These are phyloP conservation scores for Capsicum chinense DNA, from an alignment of 257 asterid genomes.

Conservation along the genomic window DNA sequence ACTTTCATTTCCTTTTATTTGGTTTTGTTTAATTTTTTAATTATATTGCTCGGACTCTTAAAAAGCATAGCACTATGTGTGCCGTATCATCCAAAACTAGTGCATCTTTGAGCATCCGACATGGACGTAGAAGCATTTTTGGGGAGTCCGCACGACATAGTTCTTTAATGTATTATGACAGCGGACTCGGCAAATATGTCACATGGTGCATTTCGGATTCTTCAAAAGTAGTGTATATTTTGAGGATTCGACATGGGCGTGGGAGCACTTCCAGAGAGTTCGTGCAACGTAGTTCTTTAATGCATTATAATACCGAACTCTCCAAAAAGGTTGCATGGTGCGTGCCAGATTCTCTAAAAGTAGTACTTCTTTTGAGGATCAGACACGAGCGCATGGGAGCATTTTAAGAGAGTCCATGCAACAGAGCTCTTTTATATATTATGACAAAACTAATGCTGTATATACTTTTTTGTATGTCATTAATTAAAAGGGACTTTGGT, in stretches of 20 bases:
- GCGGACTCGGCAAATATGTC: no score
- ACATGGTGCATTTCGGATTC: no score
- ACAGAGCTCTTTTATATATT: not conserved
- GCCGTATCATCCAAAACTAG: not conserved
- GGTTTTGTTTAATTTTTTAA: not conserved
- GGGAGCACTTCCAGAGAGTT: no score
- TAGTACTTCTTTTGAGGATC: no score
- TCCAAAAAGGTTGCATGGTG: no score
- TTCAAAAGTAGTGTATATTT: no score
- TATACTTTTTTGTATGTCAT: not conserved
- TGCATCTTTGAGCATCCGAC: not conserved
- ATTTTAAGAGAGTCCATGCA: not conserved
- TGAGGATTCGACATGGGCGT: no score
- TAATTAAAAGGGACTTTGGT: slow-evolving; percentile 62
- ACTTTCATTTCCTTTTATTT: not conserved
- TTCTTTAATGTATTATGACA: not conserved
- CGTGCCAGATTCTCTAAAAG: no score
- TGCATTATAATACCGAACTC: no score
- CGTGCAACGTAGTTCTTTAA: no score
- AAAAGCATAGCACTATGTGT: not conserved
- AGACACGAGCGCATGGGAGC: no score
- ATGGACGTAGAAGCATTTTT: not conserved
- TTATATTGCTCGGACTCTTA: not conserved
- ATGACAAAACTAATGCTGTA: not conserved
- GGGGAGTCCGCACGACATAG: not conserved